These are phyloP conservation scores for Macaranga tanarius DNA, from an alignment of 441 rosid genomes.

Conservation along the genomic window DNA sequence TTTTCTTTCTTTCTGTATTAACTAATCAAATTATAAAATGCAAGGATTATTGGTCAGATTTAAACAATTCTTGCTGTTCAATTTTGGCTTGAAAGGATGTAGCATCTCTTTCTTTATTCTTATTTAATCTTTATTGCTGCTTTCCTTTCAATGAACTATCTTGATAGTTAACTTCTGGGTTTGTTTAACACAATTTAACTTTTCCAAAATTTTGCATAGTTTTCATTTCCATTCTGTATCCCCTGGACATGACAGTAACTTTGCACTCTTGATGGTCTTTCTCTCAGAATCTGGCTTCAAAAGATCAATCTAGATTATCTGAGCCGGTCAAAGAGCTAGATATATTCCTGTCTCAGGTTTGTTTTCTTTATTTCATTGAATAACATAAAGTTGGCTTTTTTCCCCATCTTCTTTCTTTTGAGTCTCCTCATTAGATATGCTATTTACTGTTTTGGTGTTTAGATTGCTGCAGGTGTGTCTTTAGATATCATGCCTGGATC, in stretches of 20 bases:
- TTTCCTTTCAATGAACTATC: background rate
- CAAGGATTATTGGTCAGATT: background rate
- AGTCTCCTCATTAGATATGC: conserved; percentile 15
- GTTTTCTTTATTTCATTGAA: conserved; percentile 14
- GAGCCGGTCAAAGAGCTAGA: conserved; percentile 88
- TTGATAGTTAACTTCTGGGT: background rate
- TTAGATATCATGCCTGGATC: conserved; percentile 96
- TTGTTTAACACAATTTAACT: background rate
- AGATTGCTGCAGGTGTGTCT: conserved; percentile 90
- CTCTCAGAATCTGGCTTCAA: conserved; percentile 71
- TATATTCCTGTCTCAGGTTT: conserved; percentile 80
- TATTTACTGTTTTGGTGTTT: conserved; percentile 25
- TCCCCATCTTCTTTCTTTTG: conserved; percentile 6
- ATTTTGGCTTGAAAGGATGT: background rate
- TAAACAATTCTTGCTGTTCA: background rate
- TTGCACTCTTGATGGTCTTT: conserved; percentile 27
- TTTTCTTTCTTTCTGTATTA: background rate
- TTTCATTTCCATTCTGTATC: background rate
- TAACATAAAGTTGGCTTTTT: background rate
- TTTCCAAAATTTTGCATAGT: background rate
- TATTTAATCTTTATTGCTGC: background rate
- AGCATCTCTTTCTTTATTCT: background rate
- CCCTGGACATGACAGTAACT: background rate
- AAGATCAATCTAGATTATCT: conserved; percentile 72
- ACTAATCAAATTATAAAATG: background rate